Percentiles rank a stretch among this genome's conserved stretches.
Evolutionary conservation across 441 rosid genomes (phyloP).

Genomic region (Pelargonium australe): DNA sequence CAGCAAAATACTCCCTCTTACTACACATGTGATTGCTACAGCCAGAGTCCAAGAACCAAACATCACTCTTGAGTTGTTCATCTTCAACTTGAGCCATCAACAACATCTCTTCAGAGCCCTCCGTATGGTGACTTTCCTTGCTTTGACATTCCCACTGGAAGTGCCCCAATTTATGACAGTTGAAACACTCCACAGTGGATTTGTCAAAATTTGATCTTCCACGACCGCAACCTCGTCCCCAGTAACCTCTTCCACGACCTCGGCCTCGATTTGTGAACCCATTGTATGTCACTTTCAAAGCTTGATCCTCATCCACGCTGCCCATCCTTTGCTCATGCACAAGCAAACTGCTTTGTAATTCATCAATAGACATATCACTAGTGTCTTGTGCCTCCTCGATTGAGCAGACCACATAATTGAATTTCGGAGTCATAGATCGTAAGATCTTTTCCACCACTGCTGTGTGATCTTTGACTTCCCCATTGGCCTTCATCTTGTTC

Average conservation of each 20-base stretch:
- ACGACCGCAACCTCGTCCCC: background rate
- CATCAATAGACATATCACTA: conserved; percentile 2
- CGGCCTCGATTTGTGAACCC: background rate
- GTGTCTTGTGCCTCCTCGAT: background rate
- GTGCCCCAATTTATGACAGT: background rate
- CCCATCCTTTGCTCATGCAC: background rate
- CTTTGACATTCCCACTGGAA: background rate
- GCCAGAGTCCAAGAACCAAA: background rate
- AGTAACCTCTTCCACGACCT: background rate
- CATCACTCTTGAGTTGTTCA: background rate
- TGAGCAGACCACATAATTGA: background rate
- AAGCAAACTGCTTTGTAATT: conserved; percentile 8
- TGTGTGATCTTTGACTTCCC: background rate
- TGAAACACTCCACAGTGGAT: background rate
- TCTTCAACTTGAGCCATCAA: background rate
- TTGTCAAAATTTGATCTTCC: background rate
- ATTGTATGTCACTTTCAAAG: background rate
- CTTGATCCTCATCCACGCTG: background rate
- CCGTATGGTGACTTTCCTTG: background rate
- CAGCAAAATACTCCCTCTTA: no score
- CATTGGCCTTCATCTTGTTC: conserved; percentile 18
- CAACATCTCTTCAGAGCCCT: background rate
- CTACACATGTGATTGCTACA: background rate
- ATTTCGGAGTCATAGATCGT: conserved; percentile 12
- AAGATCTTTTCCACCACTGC: conserved; percentile 2